Conservation (phyloP, 495 filamentous ascomycete species). For the Acidomyces sp. region DNA sequence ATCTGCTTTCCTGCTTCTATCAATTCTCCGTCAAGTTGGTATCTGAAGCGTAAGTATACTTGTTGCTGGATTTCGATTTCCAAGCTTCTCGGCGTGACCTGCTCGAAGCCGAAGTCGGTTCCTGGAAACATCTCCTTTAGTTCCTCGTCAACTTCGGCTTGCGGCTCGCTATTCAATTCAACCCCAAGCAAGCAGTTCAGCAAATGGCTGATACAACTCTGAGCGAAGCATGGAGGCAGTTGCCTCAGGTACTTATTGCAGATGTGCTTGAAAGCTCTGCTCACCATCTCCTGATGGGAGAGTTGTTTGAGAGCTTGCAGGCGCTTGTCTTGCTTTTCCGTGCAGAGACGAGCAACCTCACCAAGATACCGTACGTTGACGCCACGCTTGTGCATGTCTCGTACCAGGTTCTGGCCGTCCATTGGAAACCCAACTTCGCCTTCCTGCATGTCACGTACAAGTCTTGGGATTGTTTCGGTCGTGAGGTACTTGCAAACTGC, state of each 20-base stretch:
- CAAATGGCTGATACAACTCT: constrained; percentile 69
- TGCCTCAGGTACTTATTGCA: constrained; percentile 65
- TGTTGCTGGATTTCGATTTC: constrained; percentile 58
- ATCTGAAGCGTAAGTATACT: constrained; percentile 59
- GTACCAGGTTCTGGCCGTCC: constrained; percentile 83
- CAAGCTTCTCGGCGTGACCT: constrained; percentile 59
- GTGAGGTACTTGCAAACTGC: constrained; percentile 68
- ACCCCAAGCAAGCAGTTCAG: constrained; percentile 86
- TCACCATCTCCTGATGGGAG: constrained; percentile 80
- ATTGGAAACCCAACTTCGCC: constrained; percentile 94
- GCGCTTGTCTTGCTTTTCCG: constrained; percentile 29
- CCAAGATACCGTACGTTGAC: constrained; percentile 96
- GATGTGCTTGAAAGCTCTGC: constrained; percentile 87
- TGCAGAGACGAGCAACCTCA: constrained; percentile 42
- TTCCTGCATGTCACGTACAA: constrained; percentile 59
- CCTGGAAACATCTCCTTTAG: constrained; percentile 56
- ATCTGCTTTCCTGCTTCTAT: constrained; percentile 49
- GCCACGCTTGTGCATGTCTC: constrained; percentile 88
- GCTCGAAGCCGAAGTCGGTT: constrained; percentile 60
- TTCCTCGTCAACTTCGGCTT: constrained; percentile 60
- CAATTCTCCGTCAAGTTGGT: constrained; percentile 58
- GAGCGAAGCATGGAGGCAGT: constrained; percentile 62
- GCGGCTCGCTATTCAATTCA: constrained; percentile 60
- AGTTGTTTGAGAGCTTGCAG: constrained; percentile 64
- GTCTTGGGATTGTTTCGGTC: constrained; percentile 56